Percentiles rank a stretch among this genome's conserved stretches.
Evolutionary conservation across 495 filamentous ascomycete species (phyloP).

Genomic region (Lentithecium fluviatile): DNA sequence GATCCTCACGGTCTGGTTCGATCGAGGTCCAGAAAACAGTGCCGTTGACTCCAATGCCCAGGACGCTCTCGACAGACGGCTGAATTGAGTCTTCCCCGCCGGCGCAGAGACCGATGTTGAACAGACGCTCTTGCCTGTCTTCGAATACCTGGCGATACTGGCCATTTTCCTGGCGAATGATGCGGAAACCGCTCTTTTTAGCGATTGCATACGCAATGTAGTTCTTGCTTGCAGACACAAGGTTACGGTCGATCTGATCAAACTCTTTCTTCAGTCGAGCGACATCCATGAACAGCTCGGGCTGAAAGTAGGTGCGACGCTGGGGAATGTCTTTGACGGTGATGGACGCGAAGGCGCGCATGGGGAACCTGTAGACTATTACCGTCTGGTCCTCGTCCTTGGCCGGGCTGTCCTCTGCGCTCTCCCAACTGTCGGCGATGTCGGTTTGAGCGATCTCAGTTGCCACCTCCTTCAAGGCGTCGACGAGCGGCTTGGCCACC

Average conservation of each 20-base stretch:
- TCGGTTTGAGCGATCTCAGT: conserved; percentile 57
- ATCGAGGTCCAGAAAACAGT: conserved; percentile 86
- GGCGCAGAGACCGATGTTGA: conserved; percentile 85
- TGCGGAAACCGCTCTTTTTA: conserved; percentile 84
- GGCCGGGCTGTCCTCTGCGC: conserved; percentile 63
- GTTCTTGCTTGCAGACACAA: conserved; percentile 83
- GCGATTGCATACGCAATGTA: conserved; percentile 92
- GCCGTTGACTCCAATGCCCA: conserved; percentile 90
- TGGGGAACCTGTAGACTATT: conserved; percentile 88
- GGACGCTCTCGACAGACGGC: conserved; percentile 61
- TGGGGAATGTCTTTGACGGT: conserved; percentile 45
- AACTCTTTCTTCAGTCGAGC: conserved; percentile 94
- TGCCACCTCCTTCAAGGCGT: conserved; percentile 57
- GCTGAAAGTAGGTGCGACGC: conserved; percentile 50
- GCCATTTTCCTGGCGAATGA: conserved; percentile 92
- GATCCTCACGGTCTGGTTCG: conserved; percentile 40
- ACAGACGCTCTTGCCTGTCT: conserved; percentile 82
- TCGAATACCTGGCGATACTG: conserved; percentile 86
- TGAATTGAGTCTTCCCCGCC: conserved; percentile 32
- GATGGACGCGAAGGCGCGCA: conserved; percentile 92
- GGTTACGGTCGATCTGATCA: conserved; percentile 90
- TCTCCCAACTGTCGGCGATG: conserved; percentile 71
- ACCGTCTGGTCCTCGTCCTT: conserved; percentile 66
- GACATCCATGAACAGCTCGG: conserved; percentile 79
- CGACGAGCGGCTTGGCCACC: conserved; percentile 52